Conservation (phyloP, 2,329 filamentous ascomycete species). For the Microsporum audouinii region DNA sequence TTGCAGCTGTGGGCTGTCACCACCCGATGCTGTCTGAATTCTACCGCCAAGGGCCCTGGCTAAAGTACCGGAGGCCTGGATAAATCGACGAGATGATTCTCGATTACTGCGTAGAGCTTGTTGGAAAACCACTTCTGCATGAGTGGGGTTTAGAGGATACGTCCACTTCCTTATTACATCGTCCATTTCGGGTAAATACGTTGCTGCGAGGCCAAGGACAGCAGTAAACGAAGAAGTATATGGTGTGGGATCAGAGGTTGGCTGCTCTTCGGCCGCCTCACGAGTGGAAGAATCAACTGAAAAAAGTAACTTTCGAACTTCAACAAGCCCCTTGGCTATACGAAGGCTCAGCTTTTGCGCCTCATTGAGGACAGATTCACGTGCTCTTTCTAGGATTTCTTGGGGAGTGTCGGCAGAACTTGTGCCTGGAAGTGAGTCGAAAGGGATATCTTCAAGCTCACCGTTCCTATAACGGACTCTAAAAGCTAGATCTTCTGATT, state of each 20-base stretch:
- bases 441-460: slow-evolving; percentile 46
- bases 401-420: slow-evolving; percentile 21
- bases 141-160: slow-evolving; percentile 47
- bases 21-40: slow-evolving; percentile 34
- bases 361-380: slow-evolving; percentile 40
- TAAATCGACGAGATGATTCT: slow-evolving; percentile 47
- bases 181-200: slow-evolving; percentile 46
- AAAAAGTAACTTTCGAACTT: slow-evolving; percentile 46
- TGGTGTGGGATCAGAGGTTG: slow-evolving; percentile 21
- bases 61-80: slow-evolving; percentile 50
- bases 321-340: slow-evolving; percentile 45
- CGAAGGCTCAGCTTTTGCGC: slow-evolving; percentile 43
- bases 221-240: slow-evolving; percentile 31
- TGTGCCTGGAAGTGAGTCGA: slow-evolving; percentile 28
- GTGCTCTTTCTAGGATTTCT: slow-evolving; percentile 29
- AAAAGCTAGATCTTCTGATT: slow-evolving; percentile 39
- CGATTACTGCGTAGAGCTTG: slow-evolving; percentile 46
- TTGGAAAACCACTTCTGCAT: slow-evolving; percentile 43
- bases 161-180: slow-evolving; percentile 45
- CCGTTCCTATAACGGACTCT: slow-evolving; percentile 50
- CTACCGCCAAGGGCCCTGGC: slow-evolving; percentile 45
- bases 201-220: slow-evolving; percentile 35
- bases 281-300: slow-evolving; percentile 33
- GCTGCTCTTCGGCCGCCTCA: slow-evolving; percentile 21
- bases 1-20: slow-evolving; percentile 29